Evolutionary conservation across 495 filamentous ascomycete genomes (phyloP), one percentile per base, ranked within the genome.

Genomic region (Aspergillus nidulans): DNA sequence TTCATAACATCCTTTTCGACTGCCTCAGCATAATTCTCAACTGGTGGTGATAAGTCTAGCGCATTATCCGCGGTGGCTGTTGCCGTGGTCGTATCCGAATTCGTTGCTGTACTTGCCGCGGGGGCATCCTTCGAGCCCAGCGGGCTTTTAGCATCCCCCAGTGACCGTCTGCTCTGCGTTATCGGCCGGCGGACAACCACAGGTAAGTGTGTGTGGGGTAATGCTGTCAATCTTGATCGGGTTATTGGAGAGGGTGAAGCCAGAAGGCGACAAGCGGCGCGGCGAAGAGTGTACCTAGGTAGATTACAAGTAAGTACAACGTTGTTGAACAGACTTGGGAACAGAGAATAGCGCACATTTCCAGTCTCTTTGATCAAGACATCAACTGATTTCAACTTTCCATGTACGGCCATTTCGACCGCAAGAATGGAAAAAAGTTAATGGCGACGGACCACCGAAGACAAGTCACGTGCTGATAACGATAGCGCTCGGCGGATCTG

Each of bases 251-350:
- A 65, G 21, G 81, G 71, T 10, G 81, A 71, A 39, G 78, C 69
- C 56, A 83, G 74, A 26, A 84, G 79, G 52, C 84, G 77, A 43
- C 80, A 69, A 60, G 81, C 79, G 45, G 77, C 77, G 59, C 79
- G 78, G 52, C 82, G 81, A 58, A 77, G 59, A 49, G 53, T 69
- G 56, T 77, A 61, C 76, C 76, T 79, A 36, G 26, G 40, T 34
- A 12, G 25, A 4, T 15, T 19, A 34, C 2, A 24, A 30, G 57
- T 59, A 51, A 60, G 44, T 26, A 18, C 1, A 21, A 28, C 12
- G 24, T 7, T 23, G 3, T 38, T 21, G 23, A 10, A 21, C 38
- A 5, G 12, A 3, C 13, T 34, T 24, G 21, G 6, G 7, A 21
- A 18, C 1, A 25, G 34, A 51, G 26, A 15, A 15, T n/a, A 24